Base-by-base conservation (phyloP, 768 basidiomycete species). In the Chalciporus chontae region DNA sequence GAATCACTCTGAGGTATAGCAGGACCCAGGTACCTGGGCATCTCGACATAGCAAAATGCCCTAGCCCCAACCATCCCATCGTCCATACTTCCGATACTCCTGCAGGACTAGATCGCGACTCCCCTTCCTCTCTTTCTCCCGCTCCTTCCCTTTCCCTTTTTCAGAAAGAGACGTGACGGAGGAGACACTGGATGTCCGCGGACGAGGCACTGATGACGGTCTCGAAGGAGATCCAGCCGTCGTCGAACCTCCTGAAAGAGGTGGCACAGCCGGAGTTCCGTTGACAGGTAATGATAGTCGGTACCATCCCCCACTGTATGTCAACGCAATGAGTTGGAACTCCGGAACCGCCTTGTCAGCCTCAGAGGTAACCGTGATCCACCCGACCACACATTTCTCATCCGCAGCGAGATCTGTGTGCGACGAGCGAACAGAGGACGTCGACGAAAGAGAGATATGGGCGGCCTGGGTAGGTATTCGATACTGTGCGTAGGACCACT, bases 401-500 rank as follows among this genome's bases (percentile, higher is more conserved):
- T 92, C 91, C 39, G 90, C 91, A 23, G 77, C 78, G 26, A 83
- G 72, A 57, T 85, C 86, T 3, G 74, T 73, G 13, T 77, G 72
- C 5, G 83, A 73, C 3, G 84, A 74, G 52, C 77, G 77, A 43
- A 72, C 68, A 10, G 78, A 65, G 1, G 83, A 77, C n/a, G 82
- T 77, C 3, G 87, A 79, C 11, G 85, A 82, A 29, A 93, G 69
- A 10, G 88, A 85, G 41, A 92, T 85, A 55, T 94, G 90, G 8
- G 91, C 75, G 2, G 86, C 85, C 57, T 91, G 89, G 3, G 86
- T 73, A 3, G 93, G 93, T 62, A 96, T 88, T 38, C 90, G 81
- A 65, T 90, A 96, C 57, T 90, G 87, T 13, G 93, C 90, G 62
- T 95, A 94, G 0, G 93, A 94, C 94, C 93, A 95, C 66, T 94